Percentiles rank a stretch among this genome's conserved stretches.
Conservation (phyloP, 345 rosid genomes). For the Crucihimalaya himalaica region DNA sequence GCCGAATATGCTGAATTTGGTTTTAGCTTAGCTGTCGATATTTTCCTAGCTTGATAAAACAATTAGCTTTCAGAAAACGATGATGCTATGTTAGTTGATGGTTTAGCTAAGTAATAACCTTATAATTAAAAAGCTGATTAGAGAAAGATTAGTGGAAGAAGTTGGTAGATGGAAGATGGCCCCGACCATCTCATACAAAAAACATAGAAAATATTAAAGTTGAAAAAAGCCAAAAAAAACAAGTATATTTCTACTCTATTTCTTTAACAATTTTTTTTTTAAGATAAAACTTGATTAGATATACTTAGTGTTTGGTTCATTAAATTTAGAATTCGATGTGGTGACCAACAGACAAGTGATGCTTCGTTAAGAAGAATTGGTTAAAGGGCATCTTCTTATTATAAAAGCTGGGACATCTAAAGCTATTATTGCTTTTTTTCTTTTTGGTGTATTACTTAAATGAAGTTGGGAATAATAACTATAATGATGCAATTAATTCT, state of each 20-base stretch:
- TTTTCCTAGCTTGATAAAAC: background rate
- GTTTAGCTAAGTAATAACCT: slow-evolving; percentile 24
- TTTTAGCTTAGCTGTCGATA: slow-evolving; percentile 25
- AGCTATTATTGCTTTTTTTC: slow-evolving; percentile 25
- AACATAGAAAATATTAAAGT: background rate
- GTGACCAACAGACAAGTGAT: slow-evolving; percentile 37
- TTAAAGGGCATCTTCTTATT: slow-evolving; percentile 33
- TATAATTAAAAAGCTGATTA: slow-evolving; percentile 36
- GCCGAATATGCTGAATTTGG: too few relatives aligned
- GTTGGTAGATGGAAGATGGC: slow-evolving; percentile 37
- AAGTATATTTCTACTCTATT: too few relatives aligned
- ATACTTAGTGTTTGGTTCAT: slow-evolving; percentile 34
- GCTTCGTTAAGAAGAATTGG: slow-evolving; percentile 38
- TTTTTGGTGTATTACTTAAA: slow-evolving; percentile 27
- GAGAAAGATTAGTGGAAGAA: slow-evolving; percentile 34
- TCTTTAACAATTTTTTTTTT: too few relatives aligned
- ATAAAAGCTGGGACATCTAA: slow-evolving; percentile 23
- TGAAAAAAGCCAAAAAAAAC: too few relatives aligned
- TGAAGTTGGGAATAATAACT: background rate
- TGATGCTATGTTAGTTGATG: slow-evolving; percentile 19
- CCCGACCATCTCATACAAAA: slow-evolving; percentile 22
- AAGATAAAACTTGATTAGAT: too few relatives aligned
- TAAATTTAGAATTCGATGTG: slow-evolving; percentile 22
- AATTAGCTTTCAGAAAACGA: slow-evolving; percentile 1
- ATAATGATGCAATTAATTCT: background rate